These are phyloP conservation scores for Rhizophlyctis rosea DNA, from an alignment of 192 early-diverging fungal genomes.

Conservation along the genomic window DNA sequence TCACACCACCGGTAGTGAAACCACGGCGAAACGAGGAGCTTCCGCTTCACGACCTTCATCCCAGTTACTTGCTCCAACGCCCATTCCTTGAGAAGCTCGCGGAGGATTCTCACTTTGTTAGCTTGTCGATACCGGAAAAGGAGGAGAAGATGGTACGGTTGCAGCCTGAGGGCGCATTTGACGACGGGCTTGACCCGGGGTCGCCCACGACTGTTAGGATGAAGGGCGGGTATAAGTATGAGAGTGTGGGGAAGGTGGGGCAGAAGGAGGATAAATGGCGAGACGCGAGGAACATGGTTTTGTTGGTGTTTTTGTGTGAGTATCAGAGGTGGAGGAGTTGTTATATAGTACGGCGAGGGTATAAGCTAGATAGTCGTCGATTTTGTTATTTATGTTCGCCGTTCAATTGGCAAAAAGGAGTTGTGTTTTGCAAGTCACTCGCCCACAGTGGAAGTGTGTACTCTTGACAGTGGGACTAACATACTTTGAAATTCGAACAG, in stretches of 20 bases:
- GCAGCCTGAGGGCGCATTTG: constrained; percentile 15
- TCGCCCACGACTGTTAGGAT: too few relatives aligned
- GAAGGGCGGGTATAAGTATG: not conserved
- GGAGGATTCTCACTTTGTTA: too few relatives aligned
- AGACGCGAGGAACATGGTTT: constrained; percentile 44
- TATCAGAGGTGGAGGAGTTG: not conserved
- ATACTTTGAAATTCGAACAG: constrained; percentile 20
- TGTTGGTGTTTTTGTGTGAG: constrained; percentile 58
- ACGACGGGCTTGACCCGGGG: constrained; percentile 19
- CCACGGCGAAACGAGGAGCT: too few relatives aligned
- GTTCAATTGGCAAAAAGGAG: too few relatives aligned
- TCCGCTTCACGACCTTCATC: too few relatives aligned
- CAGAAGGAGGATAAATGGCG: constrained; percentile 24
- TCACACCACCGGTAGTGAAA: too few relatives aligned
- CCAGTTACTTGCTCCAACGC: too few relatives aligned
- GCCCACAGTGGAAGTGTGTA: too few relatives aligned
- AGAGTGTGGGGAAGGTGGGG: not conserved
- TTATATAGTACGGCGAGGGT: not conserved
- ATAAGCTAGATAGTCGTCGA: not conserved
- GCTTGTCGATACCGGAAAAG: too few relatives aligned
- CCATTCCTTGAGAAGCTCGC: too few relatives aligned
- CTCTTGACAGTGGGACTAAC: not conserved
- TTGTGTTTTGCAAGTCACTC: too few relatives aligned
- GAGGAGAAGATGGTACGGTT: constrained; percentile 20
- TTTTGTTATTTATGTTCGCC: not conserved